phyloP scores from a whole-genome alignment of 2,329 filamentous ascomycete genomes.

The Uncinocarpus reesii region DNA sequence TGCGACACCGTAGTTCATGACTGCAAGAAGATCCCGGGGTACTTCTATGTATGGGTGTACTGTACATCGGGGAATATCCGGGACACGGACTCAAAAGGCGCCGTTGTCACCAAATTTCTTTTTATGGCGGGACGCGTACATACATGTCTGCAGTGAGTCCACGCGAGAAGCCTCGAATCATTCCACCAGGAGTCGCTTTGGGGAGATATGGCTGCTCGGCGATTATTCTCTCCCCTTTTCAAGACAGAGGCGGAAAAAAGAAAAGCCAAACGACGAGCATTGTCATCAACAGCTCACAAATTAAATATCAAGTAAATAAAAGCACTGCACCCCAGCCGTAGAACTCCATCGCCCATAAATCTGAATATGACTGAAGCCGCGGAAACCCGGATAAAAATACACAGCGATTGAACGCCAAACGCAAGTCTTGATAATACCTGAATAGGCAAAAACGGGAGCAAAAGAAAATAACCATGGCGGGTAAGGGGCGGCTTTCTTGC shows the following conservation, averaged over 20 bases:
- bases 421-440: background rate
- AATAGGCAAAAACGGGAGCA: background rate
- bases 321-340: background rate
- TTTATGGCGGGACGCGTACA: background rate
- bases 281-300: background rate
- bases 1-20: too few relatives aligned
- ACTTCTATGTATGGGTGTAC: too few relatives aligned
- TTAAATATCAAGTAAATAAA: background rate
- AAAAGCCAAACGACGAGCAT: background rate
- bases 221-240: too few relatives aligned
- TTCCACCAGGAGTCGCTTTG: too few relatives aligned
- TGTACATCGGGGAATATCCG: too few relatives aligned
- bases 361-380: background rate
- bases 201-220: too few relatives aligned
- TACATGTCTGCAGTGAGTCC: slow-evolving; percentile 3
- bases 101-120: background rate
- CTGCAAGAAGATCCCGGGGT: too few relatives aligned
- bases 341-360: slow-evolving; percentile 3
- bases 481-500: background rate
- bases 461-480: background rate
- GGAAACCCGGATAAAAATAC: background rate
- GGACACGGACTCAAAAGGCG: background rate
- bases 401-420: slow-evolving; percentile 1
- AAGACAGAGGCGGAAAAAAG: too few relatives aligned
- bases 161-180: background rate